Base-by-base conservation (phyloP, 352 stramenopile species). In the Phytophthora hybrid region DNA sequence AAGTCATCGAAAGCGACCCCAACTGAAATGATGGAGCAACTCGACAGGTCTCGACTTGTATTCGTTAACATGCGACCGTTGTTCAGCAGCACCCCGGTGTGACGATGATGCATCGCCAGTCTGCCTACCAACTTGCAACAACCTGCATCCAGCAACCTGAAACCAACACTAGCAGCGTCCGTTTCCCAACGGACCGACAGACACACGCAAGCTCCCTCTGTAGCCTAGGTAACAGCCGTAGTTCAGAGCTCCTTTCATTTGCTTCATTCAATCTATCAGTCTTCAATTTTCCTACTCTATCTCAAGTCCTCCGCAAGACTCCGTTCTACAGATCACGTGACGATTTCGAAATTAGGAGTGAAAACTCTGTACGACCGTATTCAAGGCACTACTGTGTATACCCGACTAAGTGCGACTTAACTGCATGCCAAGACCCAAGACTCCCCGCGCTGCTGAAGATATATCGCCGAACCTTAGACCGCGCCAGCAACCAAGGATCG, bases 321-420 rank as follows among this genome's bases (percentile, higher is more conserved):
- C 41, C 41, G 41, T 49, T 49, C 41, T 49, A 49, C 41, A 49
- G 41, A 49, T 19, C 41, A 49, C 41, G 41, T 49, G 14, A 49
- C 41, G 21, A 60, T 60, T 60, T 60, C 54, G 54, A 60, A 60
- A 60, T 61, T 49, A 49, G 55, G 23, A 34, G 31, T 47, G n/a
- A 61, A 61, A 49, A 61, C 55, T 51, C 32, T 61, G 26, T 37
- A 46, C 32, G 55, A 49, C 32, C 32, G 55, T 62, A 53, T 62
- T 62, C 32, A 10, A 62, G 56, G 56, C 19, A 62, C 16, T 62
- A 62, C 34, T n/a, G 56, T 51, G 11, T 61, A 61, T 7, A 51
- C 31, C 37, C 11, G 7, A 14, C 21, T 62, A 62, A 62, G 56
- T 62, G 23, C 5, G 56, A 52, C 2, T 21, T 11, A 32, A 62